Evolutionary conservation across 495 filamentous ascomycete species (phyloP).

Genomic region (Aspergillus bridgeri): DNA sequence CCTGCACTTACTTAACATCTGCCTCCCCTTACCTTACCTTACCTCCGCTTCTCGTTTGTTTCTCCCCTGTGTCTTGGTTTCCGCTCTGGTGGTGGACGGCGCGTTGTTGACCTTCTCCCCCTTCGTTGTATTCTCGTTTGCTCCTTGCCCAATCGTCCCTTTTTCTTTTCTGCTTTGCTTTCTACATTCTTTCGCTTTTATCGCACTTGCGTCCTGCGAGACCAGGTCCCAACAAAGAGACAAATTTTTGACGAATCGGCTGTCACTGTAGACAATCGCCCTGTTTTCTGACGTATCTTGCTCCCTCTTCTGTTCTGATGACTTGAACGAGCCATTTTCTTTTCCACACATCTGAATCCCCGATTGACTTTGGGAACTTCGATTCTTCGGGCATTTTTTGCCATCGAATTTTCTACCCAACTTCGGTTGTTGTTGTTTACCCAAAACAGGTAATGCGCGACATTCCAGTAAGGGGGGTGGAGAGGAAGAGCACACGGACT

Average conservation of each 20-base stretch:
- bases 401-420: neutral
- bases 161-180: slow-evolving; percentile 4
- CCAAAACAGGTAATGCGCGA: slow-evolving; percentile 19
- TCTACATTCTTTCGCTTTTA: slow-evolving; percentile 25
- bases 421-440: slow-evolving; percentile 12
- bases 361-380: neutral
- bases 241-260: slow-evolving; percentile 18
- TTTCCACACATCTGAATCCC: neutral
- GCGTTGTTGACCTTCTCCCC: slow-evolving; percentile 6
- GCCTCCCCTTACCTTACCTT: slow-evolving; percentile 18
- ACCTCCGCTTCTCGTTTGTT: slow-evolving; percentile 10
- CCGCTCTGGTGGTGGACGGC: slow-evolving; percentile 13
- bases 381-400: neutral
- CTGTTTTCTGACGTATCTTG: slow-evolving; percentile 23
- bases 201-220: slow-evolving; percentile 7
- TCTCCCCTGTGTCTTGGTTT: neutral
- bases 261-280: slow-evolving; percentile 15
- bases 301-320: neutral
- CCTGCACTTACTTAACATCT: slow-evolving; percentile 13
- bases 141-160: slow-evolving; percentile 1
- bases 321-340: neutral
- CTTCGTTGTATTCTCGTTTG: slow-evolving; percentile 11
- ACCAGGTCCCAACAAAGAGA: slow-evolving; percentile 6
- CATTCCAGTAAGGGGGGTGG: slow-evolving; percentile 21
- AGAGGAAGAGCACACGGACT: neutral